These are phyloP conservation scores for Suhomyces coccinellae DNA, from an alignment of 1,139 yeast species.

Conservation along the genomic window DNA sequence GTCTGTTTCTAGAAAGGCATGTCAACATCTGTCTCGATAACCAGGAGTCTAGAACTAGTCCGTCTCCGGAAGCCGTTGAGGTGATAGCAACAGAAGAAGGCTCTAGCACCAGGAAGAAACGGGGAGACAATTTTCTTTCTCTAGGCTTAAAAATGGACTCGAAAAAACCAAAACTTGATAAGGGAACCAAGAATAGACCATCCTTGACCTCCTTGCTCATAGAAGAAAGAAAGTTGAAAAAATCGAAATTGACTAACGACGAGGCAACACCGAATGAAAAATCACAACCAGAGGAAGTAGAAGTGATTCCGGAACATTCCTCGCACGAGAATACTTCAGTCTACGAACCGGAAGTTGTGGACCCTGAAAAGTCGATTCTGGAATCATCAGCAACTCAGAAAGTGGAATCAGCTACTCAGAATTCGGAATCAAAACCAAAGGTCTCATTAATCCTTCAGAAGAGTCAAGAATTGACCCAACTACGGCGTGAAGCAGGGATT, in stretches of 20 bases:
- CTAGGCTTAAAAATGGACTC: slow-evolving; percentile 34
- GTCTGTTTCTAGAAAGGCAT: slow-evolving; percentile 36
- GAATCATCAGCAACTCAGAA: neutral
- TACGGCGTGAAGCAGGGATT: slow-evolving; percentile 49
- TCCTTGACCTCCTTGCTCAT: slow-evolving; percentile 12
- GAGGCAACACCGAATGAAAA: slow-evolving; percentile 1
- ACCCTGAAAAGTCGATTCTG: neutral
- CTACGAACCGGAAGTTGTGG: neutral
- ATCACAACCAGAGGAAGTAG: neutral
- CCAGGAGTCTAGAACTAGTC: slow-evolving; percentile 13
- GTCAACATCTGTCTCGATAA: slow-evolving; percentile 41
- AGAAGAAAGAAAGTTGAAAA: slow-evolving; percentile 9
- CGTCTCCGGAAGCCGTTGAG: slow-evolving; percentile 7
- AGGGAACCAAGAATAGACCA: slow-evolving; percentile 10
- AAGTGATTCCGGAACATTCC: neutral
- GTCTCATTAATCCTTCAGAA: slow-evolving; percentile 8
- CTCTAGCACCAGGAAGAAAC: slow-evolving; percentile 3
- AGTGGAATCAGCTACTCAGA: neutral
- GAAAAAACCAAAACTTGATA: slow-evolving; percentile 17
- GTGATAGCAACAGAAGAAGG: slow-evolving; percentile 6
- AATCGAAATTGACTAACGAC: neutral
- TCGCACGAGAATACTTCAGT: neutral
- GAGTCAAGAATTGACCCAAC: slow-evolving; percentile 20
- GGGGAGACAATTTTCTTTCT: slow-evolving; percentile 27
- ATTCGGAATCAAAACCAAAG: neutral